Evolutionary conservation across 2,329 filamentous ascomycete species (phyloP).

Genomic region (Sporothrix pseudoabietina): DNA sequence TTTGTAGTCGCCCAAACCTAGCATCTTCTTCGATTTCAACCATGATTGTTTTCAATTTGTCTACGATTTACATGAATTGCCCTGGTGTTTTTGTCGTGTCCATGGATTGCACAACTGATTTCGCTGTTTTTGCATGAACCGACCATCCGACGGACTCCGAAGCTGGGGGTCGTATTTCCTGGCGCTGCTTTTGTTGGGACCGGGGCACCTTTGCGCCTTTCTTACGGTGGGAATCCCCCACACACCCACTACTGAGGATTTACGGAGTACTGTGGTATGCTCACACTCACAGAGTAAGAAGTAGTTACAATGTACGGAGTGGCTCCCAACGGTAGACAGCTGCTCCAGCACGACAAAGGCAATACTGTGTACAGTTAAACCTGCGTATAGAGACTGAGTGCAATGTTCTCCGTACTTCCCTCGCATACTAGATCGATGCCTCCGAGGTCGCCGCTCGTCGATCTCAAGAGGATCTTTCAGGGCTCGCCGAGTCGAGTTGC

Average conservation of each 20-base stretch:
- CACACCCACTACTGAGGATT: neutral
- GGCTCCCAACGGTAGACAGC: neutral
- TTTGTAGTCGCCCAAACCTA: neutral
- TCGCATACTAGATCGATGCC: neutral
- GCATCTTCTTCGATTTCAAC: neutral
- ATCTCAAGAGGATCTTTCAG: neutral
- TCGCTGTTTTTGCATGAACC: neutral
- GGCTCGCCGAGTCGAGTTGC: neutral
- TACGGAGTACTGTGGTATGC: neutral
- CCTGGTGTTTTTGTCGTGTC: neutral
- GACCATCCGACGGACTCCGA: constrained; percentile 29
- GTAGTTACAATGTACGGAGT: neutral
- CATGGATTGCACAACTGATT: neutral
- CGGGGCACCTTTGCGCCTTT: neutral
- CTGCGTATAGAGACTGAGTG: neutral
- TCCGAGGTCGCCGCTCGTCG: constrained; percentile 9
- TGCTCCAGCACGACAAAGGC: neutral
- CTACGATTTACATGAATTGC: neutral
- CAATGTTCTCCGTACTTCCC: too few relatives aligned
- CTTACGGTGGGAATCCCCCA: neutral
- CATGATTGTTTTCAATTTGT: neutral
- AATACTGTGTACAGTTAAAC: constrained; percentile 1
- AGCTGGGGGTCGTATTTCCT: constrained; percentile 23
- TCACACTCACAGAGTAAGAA: too few relatives aligned
- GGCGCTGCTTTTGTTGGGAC: constrained; percentile 17